phyloP scores from a whole-genome alignment of 2,329 filamentous ascomycete genomes.

The Rhinocladiella similis region DNA sequence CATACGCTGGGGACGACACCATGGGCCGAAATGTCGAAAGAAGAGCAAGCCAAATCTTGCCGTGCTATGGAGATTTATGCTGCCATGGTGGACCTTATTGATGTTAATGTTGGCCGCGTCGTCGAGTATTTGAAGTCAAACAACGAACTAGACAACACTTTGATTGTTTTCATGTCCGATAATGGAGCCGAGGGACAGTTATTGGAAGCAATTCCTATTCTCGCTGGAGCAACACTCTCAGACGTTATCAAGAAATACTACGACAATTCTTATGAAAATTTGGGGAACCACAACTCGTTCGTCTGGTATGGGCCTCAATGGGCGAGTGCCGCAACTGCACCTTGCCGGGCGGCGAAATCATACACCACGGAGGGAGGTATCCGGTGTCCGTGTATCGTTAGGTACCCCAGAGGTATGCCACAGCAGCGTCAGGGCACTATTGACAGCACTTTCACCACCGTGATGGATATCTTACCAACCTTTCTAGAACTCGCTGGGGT shows the following conservation, averaged over 20 bases:
- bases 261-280: constrained; percentile 37
- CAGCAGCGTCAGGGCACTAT: constrained; percentile 22
- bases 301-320: constrained; percentile 37
- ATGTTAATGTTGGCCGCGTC: no score
- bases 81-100: no score
- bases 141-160: constrained; percentile 37
- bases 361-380: constrained; percentile 30
- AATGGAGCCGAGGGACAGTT: constrained; percentile 38
- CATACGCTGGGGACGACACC: no score
- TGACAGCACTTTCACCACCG: constrained; percentile 37
- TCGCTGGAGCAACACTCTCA: constrained; percentile 24
- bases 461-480: constrained; percentile 40
- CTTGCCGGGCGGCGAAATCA: constrained; percentile 27
- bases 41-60: no score
- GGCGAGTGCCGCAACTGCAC: constrained; percentile 32
- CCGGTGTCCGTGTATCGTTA: constrained; percentile 26
- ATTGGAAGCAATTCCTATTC: constrained; percentile 32
- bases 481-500: constrained; percentile 38
- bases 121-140: constrained; percentile 9
- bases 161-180: constrained; percentile 39
- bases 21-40: no score
- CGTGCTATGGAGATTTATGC: no score
- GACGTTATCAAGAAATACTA: constrained; percentile 25
- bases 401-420: neutral
- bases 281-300: constrained; percentile 35